Base-by-base conservation (phyloP, 2,329 filamentous ascomycete genomes). In the Trichoderma koningiopsis region DNA sequence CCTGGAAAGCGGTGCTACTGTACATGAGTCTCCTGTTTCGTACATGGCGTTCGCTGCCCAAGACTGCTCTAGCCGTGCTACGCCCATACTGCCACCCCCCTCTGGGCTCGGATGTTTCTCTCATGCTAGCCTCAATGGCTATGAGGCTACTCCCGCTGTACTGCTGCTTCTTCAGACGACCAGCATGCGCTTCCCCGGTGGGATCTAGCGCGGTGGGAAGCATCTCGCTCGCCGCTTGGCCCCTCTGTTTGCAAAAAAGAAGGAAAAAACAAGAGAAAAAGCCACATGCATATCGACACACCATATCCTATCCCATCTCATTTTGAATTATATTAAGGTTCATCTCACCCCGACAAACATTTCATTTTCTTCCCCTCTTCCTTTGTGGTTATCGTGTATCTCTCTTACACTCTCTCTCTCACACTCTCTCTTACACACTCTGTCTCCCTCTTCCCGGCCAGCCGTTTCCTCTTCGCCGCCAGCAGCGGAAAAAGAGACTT, bases 311-410 rank as follows among this genome's bases (percentile, higher is more conserved):
- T 59, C 61, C 68, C 55, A 52, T 69, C 55, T 56, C 56, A 47
- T 29, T 67, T 61, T 61, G 68, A 70, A 57, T 70, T 70, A 70
- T 70, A 70, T 70, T 69, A 70, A 70, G 68, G 62, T 69, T 69
- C 67, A 66, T 67, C 62, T 53, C 47, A 52, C 68, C 68, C 68
- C 68, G 31, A 59, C 52, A 53, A 47, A 58, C 16, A 14, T 24
- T 6, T 62, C 19, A 5, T 63, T 11, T 40, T 40, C 49, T 43
- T 57, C 35, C 22, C 35, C 35, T 52, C 58, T 29, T 31, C 35
- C 33, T 33, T 22, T 31, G 40, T 61, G 52, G 58, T 62, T 11
- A 6, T 52, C 16, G 52, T 57, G 27, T 47, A 24, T 43, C 11
- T 65, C 40, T 19, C 16, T 47, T 19, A 22, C 43, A n/a, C 43